Base-by-base conservation (phyloP, 768 basidiomycete species). In the Lactarius quietus region DNA sequence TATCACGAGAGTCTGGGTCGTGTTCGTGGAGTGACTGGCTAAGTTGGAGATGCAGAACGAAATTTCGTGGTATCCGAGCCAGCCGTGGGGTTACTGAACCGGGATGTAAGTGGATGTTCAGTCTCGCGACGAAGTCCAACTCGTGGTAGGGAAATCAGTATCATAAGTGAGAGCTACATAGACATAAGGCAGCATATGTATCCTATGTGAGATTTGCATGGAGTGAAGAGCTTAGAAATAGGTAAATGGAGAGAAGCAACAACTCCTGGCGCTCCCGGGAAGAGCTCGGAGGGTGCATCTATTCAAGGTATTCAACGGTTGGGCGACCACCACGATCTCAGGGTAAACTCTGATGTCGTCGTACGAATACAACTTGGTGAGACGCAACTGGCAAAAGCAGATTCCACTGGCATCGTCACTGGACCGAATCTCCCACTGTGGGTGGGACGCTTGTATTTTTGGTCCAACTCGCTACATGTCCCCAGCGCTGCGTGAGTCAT, bases 321-420 rank as follows among this genome's bases (percentile, higher is more conserved):
- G 41, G 20, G 43, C 14, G 7, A 65, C 64, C n/a, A 55, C 64
- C n/a, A 65, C 64, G 20, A 65, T 62, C 60, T 65, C 64, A 9
- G 64, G 64, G 59, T 65, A 65, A 12, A 65, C 23, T n/a, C 48
- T 55, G 2, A 20, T 29, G 17, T 31, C 56, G 38, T 65, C 64
- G 48, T 52, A 65, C 2, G 64, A 65, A 18, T 65, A 65, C n/a
- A 65, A 60, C 7, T 60, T 55, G n/a, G 64, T 61, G 38, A 65
- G 60, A n/a, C 64, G 64, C 31, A 65, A 48, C 17, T 65, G 64
- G 48, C 60, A 55, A 43, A 65, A 62, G 31, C 55, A 65, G 31
- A 65, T 53, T 14, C 64, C 64, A 23, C 14, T 33, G 9, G 38
- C 56, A 1, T 43, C 28, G 18, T 61, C 60, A 6, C 48, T 60